Base-by-base conservation (phyloP, 495 filamentous ascomycete genomes). In the Penicillium fimorum region DNA sequence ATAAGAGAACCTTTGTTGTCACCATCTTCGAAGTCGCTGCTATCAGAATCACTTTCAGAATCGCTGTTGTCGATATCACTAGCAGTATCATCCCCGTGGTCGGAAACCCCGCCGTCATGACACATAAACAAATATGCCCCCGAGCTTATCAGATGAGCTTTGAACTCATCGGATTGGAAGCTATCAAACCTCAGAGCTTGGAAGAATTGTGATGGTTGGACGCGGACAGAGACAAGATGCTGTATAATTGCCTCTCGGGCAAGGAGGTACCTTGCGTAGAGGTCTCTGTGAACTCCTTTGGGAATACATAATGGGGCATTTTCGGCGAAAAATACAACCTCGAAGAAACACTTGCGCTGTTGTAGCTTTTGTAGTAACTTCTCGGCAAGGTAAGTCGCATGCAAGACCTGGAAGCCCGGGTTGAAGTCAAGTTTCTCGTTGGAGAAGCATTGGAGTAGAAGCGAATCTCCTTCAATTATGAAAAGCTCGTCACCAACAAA, bases 401-500 rank as follows among this genome's bases (percentile, higher is more conserved):
- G 89, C 0, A 92, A 69, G 9, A 91, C 57, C 60, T 91, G 88
- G 50, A 89, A 87, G 3, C 89, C 89, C 47, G 70, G 75, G 72
- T 53, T 25, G 54, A 89, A 85, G 60, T 92, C 85, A 4, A 92
- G 76, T 30, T 77, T 66, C 3, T 72, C 42, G 53, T 88, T 77
- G 17, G 76, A 69, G 38, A 91, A 81, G 59, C 79, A 85, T 37
- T 85, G 65, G 12, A 83, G 70, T 1, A 92, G 69, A 10, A 92
- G 70, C 0, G 87, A 87, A 53, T 92, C 88, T 2, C 88, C 88
- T 57, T 92, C 85, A 38, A 92, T 75, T 9, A 89, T 65, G 69
- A 91, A 91, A 1, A 84, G 74, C 55, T 89, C 88, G 45, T 80
- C 76, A 15, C 89, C 89, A 10, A 85, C 85, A 69, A 88, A 91